A percentile compares a stretch with the other conserved stretches of the same genome.
Evolutionary conservation across 2,329 filamentous ascomycete species (phyloP).

Genomic region (Tolypocladium ophioglossoides): DNA sequence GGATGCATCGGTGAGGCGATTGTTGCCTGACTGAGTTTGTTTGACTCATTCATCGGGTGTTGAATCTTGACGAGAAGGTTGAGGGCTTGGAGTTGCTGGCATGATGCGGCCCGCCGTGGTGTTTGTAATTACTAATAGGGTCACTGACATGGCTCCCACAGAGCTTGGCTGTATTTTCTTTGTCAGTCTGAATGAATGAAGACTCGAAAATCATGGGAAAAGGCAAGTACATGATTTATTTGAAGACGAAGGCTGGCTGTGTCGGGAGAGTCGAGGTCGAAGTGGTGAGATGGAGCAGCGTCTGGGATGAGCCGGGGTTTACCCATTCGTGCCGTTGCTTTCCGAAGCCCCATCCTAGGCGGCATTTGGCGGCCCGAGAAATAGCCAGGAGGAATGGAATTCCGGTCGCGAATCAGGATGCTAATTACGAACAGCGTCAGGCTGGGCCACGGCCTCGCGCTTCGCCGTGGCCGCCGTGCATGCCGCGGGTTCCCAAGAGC

Average conservation of each 20-base stretch:
- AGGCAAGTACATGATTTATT: neutral
- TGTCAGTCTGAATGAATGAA: neutral
- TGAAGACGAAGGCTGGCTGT: neutral
- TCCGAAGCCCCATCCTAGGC: neutral
- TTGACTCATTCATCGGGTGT: neutral
- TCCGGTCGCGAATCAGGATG: no score
- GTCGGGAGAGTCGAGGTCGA: neutral
- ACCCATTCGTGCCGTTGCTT: neutral
- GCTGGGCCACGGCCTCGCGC: neutral
- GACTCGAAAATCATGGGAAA: neutral
- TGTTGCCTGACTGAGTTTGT: neutral
- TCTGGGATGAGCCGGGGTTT: neutral
- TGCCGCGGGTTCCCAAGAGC: no score
- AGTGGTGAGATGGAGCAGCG: neutral
- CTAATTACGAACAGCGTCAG: no score
- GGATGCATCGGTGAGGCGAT: neutral
- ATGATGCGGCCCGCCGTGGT: neutral
- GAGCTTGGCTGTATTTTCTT: constrained; percentile 5
- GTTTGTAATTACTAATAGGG: neutral
- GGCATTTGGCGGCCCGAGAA: neutral
- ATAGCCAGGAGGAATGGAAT: neutral
- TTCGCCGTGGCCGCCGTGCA: no score
- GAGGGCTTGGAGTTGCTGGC: neutral
- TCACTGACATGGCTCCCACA: constrained; percentile 4
- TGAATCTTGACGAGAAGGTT: neutral